A percentile compares a stretch with the other conserved stretches of the same genome.
Evolutionary conservation across 1,139 yeast genomes (phyloP).

Genomic region (Pichia sp.): DNA sequence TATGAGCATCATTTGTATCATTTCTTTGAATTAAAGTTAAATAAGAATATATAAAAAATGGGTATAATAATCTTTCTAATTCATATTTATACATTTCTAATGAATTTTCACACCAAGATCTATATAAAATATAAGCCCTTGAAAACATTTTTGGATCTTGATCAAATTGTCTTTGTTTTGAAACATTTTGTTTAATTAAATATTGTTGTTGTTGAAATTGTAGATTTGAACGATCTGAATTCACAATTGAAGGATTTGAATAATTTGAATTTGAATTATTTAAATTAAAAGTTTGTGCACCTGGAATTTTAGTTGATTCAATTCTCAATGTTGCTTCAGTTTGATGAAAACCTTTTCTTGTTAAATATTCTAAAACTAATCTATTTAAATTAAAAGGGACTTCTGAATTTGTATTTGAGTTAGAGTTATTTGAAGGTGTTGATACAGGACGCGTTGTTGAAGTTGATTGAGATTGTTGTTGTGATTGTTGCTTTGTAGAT

Average conservation of each 20-base stretch:
- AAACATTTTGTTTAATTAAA: slow-evolving; percentile 25
- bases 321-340: slow-evolving; percentile 92
- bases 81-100: slow-evolving; percentile 90
- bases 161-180: slow-evolving; percentile 34
- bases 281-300: slow-evolving; percentile 50
- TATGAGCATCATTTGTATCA: slow-evolving; percentile 54
- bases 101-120: slow-evolving; percentile 88
- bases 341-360: slow-evolving; percentile 87
- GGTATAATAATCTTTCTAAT: slow-evolving; percentile 74
- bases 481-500: background rate
- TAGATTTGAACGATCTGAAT: slow-evolving; percentile 25
- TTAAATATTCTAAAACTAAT: slow-evolving; percentile 84
- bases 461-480: slow-evolving; percentile 5
- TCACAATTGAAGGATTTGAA: slow-evolving; percentile 34
- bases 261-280: slow-evolving; percentile 39
- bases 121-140: slow-evolving; percentile 71
- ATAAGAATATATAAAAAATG: slow-evolving; percentile 84
- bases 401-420: slow-evolving; percentile 3
- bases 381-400: slow-evolving; percentile 27
- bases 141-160: slow-evolving; percentile 65
- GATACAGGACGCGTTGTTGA: background rate
- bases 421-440: background rate
- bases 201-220: slow-evolving; percentile 30
- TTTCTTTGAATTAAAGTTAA: slow-evolving; percentile 68
- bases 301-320: slow-evolving; percentile 70